Percentiles rank a stretch among this genome's conserved stretches.
Conservation (phyloP, 345 rosid genomes). For the Triadica sebifera region DNA sequence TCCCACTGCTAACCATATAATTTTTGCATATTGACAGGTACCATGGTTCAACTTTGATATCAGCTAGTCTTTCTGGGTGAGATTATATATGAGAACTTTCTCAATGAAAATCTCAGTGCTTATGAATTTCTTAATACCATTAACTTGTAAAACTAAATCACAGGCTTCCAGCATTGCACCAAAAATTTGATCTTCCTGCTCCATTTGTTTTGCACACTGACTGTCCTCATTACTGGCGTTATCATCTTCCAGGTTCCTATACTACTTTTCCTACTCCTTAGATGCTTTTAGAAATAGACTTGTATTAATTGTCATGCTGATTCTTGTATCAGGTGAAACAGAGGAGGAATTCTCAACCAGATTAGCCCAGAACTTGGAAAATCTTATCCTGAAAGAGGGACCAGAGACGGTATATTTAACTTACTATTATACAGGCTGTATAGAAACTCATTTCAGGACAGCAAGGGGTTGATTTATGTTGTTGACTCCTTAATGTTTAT, state of each 20-base stretch:
- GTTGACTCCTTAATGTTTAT: constrained; percentile 23
- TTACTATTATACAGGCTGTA: neutral
- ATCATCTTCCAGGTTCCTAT: constrained; percentile 74
- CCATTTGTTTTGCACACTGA: constrained; percentile 90
- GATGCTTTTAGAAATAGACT: neutral
- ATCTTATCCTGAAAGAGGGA: constrained; percentile 90
- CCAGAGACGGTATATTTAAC: constrained; percentile 72
- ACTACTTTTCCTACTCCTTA: neutral
- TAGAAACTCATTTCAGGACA: constrained; percentile 5
- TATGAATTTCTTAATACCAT: constrained; percentile 3
- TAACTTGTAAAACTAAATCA: constrained; percentile 17
- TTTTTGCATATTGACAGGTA: constrained; percentile 46
- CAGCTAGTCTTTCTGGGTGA: constrained; percentile 99
- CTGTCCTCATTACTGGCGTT: constrained; percentile 99
- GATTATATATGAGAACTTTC: neutral
- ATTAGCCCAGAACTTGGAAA: constrained; percentile 80
- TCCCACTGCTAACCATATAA: constrained; percentile 13
- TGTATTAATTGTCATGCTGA: constrained; percentile 2
- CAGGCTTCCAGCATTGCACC: constrained; percentile 88
- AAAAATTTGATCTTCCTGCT: constrained; percentile 92
- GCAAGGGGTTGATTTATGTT: neutral
- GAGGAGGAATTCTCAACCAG: constrained; percentile 95
- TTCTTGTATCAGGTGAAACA: constrained; percentile 65
- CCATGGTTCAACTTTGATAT: constrained; percentile 86
- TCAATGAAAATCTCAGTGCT: neutral